phyloP scores from a whole-genome alignment of 1,284 basidiomycete genomes.

The Cryptococcus floricola region DNA sequence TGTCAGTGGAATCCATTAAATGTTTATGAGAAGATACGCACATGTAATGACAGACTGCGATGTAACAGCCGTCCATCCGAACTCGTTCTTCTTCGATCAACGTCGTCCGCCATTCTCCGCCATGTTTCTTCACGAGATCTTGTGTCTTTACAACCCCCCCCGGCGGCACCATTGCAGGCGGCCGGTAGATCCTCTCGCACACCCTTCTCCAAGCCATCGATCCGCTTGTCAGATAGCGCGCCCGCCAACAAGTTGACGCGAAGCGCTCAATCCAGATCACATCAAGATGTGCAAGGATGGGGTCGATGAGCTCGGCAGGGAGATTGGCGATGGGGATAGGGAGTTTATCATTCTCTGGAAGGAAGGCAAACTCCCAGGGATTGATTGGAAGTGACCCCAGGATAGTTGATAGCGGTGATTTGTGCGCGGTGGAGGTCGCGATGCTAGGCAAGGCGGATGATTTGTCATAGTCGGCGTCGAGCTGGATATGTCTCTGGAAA shows the following conservation, averaged over 20 bases:
- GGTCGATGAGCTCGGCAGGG: conserved; percentile 70
- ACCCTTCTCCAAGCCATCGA: conserved; percentile 59
- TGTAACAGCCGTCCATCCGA: conserved; percentile 81
- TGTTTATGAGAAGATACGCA: conserved; percentile 19
- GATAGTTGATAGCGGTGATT: conserved; percentile 4
- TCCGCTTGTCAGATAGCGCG: conserved; percentile 65
- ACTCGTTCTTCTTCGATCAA: conserved; percentile 78
- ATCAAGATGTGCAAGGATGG: conserved; percentile 59
- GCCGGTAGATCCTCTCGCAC: conserved; percentile 61
- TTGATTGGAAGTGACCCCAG: conserved; percentile 13
- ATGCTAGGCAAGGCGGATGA: not conserved
- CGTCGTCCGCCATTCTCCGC: conserved; percentile 65
- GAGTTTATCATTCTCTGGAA: conserved; percentile 63
- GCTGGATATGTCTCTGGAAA: conserved; percentile 44
- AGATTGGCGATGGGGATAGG: conserved; percentile 58
- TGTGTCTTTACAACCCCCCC: conserved; percentile 1
- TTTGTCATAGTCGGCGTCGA: conserved; percentile 41
- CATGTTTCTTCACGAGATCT: conserved; percentile 56
- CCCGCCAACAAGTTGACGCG: conserved; percentile 64
- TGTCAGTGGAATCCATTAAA: not conserved
- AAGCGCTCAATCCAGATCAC: conserved; percentile 70
- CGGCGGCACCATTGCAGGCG: conserved; percentile 53
- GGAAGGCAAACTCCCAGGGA: conserved; percentile 54
- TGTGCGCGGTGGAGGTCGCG: not conserved
- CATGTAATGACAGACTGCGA: conserved; percentile 75